Evolutionary conservation across 1,284 basidiomycete genomes (phyloP).

Genomic region (Microbotryum intermedium): DNA sequence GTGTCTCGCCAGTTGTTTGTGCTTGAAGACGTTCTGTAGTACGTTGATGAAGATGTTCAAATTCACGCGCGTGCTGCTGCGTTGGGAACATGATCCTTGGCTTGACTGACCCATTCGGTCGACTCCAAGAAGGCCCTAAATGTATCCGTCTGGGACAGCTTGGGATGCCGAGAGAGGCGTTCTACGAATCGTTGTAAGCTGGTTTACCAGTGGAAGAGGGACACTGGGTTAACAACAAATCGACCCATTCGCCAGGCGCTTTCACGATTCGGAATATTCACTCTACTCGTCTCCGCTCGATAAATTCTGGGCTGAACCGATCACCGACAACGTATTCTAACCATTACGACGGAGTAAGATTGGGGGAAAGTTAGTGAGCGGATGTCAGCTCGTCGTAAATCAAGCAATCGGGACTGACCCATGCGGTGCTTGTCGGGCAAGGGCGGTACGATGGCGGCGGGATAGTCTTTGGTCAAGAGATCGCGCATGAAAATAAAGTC

Average conservation of each 20-base stretch:
- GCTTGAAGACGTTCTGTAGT: conserved; percentile 81
- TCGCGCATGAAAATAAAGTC: conserved; percentile 94
- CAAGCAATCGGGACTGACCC: conserved; percentile 49
- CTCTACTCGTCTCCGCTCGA: conserved; percentile 85
- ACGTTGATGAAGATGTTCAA: not conserved
- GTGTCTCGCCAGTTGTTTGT: conserved; percentile 61
- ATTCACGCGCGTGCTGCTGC: not conserved
- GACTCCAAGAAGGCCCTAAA: conserved; percentile 89
- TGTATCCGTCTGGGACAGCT: conserved; percentile 81
- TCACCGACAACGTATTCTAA: conserved; percentile 95
- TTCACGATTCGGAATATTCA: conserved; percentile 43
- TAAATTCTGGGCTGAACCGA: conserved; percentile 91
- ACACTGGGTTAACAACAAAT: not conserved
- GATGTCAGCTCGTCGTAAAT: not conserved
- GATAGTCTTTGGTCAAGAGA: conserved; percentile 82
- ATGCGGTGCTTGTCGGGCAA: conserved; percentile 93
- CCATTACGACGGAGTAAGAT: not conserved
- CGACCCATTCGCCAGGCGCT: not conserved
- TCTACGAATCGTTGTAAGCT: conserved; percentile 90
- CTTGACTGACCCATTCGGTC: conserved; percentile 82
- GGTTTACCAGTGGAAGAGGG: not conserved
- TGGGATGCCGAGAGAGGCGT: conserved; percentile 83
- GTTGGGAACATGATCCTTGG: conserved; percentile 7
- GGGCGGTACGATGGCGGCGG: conserved; percentile 90
- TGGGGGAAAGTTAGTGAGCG: not conserved